A percentile compares a stretch with the other conserved stretches of the same genome.
Evolutionary conservation across 768 basidiomycete genomes (phyloP).

Genomic region (Collybia sordida): DNA sequence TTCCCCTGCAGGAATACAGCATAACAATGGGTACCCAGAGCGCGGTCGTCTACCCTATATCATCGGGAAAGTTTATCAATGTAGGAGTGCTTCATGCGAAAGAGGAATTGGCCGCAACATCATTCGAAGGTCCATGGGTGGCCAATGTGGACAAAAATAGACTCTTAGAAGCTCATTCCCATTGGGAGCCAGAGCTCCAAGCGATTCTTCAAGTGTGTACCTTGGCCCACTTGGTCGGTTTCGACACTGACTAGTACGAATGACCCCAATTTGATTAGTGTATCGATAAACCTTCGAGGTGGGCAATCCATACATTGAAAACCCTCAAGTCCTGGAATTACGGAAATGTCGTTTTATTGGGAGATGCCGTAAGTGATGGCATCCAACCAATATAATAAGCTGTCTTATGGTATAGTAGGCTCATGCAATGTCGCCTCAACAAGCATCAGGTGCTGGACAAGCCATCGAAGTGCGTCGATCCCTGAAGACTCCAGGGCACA

Average conservation of each 20-base stretch:
- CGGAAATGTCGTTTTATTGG: conserved; percentile 39
- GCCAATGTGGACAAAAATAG: conserved; percentile 36
- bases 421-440: conserved; percentile 46
- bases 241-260: too few relatives aligned
- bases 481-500: not conserved
- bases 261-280: too few relatives aligned
- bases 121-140: conserved; percentile 33
- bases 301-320: conserved; percentile 38
- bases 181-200: conserved; percentile 46
- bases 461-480: conserved; percentile 43
- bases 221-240: too few relatives aligned
- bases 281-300: conserved; percentile 32
- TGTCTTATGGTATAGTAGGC: conserved; percentile 29
- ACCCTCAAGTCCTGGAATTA: conserved; percentile 35
- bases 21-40: conserved; percentile 15
- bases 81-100: conserved; percentile 25
- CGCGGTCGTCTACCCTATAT: conserved; percentile 33
- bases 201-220: conserved; percentile 43
- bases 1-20: not conserved
- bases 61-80: conserved; percentile 29
- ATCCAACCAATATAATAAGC: not conserved
- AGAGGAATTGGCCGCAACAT: conserved; percentile 27
- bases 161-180: conserved; percentile 31
- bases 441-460: conserved; percentile 49
- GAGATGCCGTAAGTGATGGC: conserved; percentile 37